phyloP scores from a whole-genome alignment of 2,329 filamentous ascomycete genomes.

The Sclerotinia minor region DNA sequence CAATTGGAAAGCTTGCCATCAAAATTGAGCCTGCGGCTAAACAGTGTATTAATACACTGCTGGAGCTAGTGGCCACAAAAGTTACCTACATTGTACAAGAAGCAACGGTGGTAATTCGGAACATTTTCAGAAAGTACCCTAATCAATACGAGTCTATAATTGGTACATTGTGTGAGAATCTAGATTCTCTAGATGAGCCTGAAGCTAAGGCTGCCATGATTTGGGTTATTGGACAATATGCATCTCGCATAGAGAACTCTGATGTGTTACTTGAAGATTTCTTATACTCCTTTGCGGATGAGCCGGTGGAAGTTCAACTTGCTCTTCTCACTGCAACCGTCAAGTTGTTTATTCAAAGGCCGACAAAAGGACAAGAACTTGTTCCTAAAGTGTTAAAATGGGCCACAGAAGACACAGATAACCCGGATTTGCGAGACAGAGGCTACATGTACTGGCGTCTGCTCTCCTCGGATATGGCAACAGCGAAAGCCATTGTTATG shows the following conservation, averaged over 20 bases:
- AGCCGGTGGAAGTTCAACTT: slow-evolving; percentile 92
- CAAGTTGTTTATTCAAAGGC: slow-evolving; percentile 95
- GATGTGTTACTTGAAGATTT: slow-evolving; percentile 94
- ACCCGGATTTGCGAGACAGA: slow-evolving; percentile 90
- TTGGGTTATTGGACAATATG: slow-evolving; percentile 98
- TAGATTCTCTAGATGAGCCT: slow-evolving; percentile 94
- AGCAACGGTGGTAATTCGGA: slow-evolving; percentile 96
- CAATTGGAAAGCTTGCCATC: slow-evolving; percentile 96
- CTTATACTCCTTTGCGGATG: slow-evolving; percentile 87
- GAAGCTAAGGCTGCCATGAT: slow-evolving; percentile 99
- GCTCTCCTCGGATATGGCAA: slow-evolving; percentile 84
- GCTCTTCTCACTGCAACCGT: slow-evolving; percentile 94
- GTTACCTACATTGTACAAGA: slow-evolving; percentile 99
- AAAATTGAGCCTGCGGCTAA: slow-evolving; percentile 95
- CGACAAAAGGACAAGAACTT: slow-evolving; percentile 88
- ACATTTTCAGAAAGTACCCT: slow-evolving; percentile 98
- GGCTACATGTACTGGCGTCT: slow-evolving; percentile 99
- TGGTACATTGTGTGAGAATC: slow-evolving; percentile 88
- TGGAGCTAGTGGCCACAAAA: slow-evolving; percentile 96
- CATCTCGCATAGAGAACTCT: slow-evolving; percentile 94
- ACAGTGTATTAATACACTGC: slow-evolving; percentile 86
- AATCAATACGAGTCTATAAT: slow-evolving; percentile 99
- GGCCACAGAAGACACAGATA: slow-evolving; percentile 99
- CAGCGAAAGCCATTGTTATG: slow-evolving; percentile 90
- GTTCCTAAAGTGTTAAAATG: slow-evolving; percentile 96